phyloP scores from a whole-genome alignment of 169 alveolate genomes.

The Pseudocohnilembus persalinus region DNA sequence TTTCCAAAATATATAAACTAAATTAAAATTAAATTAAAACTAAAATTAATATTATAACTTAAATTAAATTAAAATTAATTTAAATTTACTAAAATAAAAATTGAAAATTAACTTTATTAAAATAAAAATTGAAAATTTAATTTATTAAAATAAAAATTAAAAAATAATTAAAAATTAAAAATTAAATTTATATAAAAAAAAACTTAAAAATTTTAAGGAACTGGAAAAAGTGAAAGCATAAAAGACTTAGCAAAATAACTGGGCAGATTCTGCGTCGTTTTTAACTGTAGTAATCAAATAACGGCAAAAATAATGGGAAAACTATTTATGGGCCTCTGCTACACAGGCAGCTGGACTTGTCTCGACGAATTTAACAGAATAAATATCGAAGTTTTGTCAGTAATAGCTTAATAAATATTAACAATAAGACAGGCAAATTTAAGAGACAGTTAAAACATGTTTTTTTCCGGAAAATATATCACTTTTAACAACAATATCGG shows the following conservation, averaged over 20 bases:
- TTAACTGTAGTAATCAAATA: conserved; percentile 82
- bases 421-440: conserved; percentile 87
- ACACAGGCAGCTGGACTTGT: conserved; percentile 89
- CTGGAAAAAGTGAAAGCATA: conserved; percentile 86
- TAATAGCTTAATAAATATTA: conserved; percentile 88
- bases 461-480: conserved; percentile 72
- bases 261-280: conserved; percentile 81
- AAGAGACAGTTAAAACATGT: conserved; percentile 69
- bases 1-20: too few relatives aligned
- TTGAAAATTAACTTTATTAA: too few relatives aligned
- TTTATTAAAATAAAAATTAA: too few relatives aligned
- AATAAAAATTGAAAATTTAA: too few relatives aligned
- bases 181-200: too few relatives aligned
- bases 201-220: too few relatives aligned
- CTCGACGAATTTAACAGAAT: conserved; percentile 88
- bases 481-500: conserved; percentile 58
- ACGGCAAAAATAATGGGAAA: conserved; percentile 73
- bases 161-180: too few relatives aligned
- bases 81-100: too few relatives aligned
- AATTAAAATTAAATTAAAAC: too few relatives aligned
- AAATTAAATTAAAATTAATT: too few relatives aligned
- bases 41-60: too few relatives aligned
- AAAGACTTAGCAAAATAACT: conserved; percentile 84
- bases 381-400: conserved; percentile 87
- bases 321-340: conserved; percentile 84